Base-by-base conservation (phyloP, 148 eudicot species). In the Rhododendron williamsianum region DNA sequence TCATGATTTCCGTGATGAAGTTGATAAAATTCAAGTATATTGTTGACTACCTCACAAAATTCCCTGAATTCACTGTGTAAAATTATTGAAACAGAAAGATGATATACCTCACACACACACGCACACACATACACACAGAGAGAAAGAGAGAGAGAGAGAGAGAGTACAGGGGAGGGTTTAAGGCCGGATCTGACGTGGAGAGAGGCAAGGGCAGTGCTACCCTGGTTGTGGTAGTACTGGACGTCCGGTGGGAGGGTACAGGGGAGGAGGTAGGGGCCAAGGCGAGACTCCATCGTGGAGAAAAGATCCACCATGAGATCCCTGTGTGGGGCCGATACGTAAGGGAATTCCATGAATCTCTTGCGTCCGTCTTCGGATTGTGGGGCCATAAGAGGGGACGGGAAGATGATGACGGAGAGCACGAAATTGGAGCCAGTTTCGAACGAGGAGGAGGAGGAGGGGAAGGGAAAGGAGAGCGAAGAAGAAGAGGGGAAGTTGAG, bases 261-360 rank as follows among this genome's bases (percentile, higher is more conserved):
- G 25, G 99, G 96, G 21, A 91, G 88, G 21, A 97, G 93, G 86
- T 88, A 85, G 6, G 92, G 49, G 2, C 80, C 89, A 1, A 95
- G 87, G 36, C 93, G 91, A 63, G 9, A 80, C 87, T 97, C 96
- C 85, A 94, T 86, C 65, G 92, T 86, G 18, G 94, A 93, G 10
- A 94, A 85, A 19, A 93, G 87, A 25, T 95, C 94, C 78, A 90
- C 76, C 98, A 97, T 97, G 76, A 97, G 90, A 54, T 90, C 86
- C 82, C 83, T 94, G 52, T 90, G 90, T 0, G 95, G 94, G 46
- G 89, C 83, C 4, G 96, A 91, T 2, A 88, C 91, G 89, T 89
- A 91, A 0, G 99, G 99, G 82, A 94, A 97, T 35, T 97, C 98
- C 88, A 85, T 86, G 86, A 94, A 92, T 85, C 74, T 84, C 88